These are phyloP conservation scores for Apiotrichum brassicae DNA, from an alignment of 1,284 basidiomycete genomes.

Conservation along the genomic window DNA sequence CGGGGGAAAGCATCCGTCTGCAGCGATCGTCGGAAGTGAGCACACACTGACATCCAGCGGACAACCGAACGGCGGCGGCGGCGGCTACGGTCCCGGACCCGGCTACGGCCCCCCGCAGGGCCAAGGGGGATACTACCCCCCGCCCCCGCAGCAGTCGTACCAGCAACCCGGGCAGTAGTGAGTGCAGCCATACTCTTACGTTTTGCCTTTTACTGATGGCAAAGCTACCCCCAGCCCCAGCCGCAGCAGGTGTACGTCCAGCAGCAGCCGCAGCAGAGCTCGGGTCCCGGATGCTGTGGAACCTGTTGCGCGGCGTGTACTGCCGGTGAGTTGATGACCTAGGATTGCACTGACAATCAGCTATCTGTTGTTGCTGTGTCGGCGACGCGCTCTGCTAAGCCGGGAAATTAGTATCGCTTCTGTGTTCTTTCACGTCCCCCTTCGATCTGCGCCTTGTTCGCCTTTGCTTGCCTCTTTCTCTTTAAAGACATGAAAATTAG, in stretches of 20 bases:
- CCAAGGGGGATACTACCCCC: conserved; percentile 33
- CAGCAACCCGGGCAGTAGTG: conserved; percentile 22
- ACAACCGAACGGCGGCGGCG: background rate
- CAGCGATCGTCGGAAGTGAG: no score
- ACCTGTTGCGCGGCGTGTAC: conserved; percentile 33
- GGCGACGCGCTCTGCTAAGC: conserved; percentile 28
- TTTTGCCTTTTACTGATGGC: background rate
- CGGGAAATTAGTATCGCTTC: no score
- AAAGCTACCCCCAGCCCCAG: conserved; percentile 39
- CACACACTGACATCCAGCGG: background rate
- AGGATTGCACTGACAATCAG: conserved; percentile 11
- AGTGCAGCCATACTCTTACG: no score
- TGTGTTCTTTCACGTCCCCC: no score
- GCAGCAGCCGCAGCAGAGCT: conserved; percentile 20
- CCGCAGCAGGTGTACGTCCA: conserved; percentile 44
- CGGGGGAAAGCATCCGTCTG: no score
- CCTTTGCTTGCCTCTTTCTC: no score
- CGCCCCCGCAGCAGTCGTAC: conserved; percentile 30
- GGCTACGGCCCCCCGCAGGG: conserved; percentile 12
- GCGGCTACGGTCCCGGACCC: background rate
- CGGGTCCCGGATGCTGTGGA: conserved; percentile 22
- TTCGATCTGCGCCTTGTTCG: no score
- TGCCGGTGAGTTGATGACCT: conserved; percentile 22
- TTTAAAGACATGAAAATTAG: no score
- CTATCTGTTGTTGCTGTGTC: conserved; percentile 39